These are phyloP conservation scores for Pseudogymnoascus sp. DNA, from an alignment of 2,329 filamentous ascomycete species.

Conservation along the genomic window DNA sequence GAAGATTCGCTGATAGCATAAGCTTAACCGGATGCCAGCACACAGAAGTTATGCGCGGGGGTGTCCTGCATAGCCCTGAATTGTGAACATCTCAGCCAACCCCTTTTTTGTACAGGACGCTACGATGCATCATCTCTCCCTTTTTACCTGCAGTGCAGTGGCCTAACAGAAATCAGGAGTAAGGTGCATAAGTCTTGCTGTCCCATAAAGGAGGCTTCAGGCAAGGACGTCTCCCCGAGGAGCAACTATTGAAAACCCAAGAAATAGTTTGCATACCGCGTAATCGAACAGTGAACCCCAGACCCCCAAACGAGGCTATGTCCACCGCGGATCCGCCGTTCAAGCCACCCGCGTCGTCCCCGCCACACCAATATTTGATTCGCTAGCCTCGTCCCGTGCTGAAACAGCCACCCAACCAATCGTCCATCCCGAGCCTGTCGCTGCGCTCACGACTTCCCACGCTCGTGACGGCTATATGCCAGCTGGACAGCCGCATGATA, in stretches of 20 bases:
- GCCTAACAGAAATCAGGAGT: neutral
- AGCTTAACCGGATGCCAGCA: slow-evolving; percentile 5
- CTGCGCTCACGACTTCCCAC: neutral
- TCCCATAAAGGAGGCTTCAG: slow-evolving; percentile 1
- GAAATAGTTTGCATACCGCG: neutral
- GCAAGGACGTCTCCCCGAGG: neutral
- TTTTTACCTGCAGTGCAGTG: neutral
- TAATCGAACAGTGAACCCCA: slow-evolving; percentile 5
- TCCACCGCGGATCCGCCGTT: slow-evolving; percentile 2
- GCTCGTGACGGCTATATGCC: slow-evolving; percentile 4
- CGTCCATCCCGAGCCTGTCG: slow-evolving; percentile 1
- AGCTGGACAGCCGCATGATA: slow-evolving; percentile 9
- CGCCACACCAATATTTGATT: slow-evolving; percentile 11
- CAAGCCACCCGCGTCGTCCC: slow-evolving; percentile 7
- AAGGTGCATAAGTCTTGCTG: slow-evolving; percentile 3
- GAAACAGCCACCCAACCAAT: slow-evolving; percentile 7
- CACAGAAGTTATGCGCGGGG: neutral
- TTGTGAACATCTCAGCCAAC: neutral
- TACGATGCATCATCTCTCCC: neutral
- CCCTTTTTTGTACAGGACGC: neutral
- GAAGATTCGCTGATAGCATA: neutral
- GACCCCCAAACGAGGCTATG: slow-evolving; percentile 11
- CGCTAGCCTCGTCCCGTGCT: neutral
- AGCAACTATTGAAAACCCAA: slow-evolving; percentile 3
- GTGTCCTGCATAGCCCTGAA: neutral